Percentiles rank a stretch among this genome's conserved stretches.
phyloP scores from a whole-genome alignment of 2,329 filamentous ascomycete genomes.

The Beauveria medogensis region DNA sequence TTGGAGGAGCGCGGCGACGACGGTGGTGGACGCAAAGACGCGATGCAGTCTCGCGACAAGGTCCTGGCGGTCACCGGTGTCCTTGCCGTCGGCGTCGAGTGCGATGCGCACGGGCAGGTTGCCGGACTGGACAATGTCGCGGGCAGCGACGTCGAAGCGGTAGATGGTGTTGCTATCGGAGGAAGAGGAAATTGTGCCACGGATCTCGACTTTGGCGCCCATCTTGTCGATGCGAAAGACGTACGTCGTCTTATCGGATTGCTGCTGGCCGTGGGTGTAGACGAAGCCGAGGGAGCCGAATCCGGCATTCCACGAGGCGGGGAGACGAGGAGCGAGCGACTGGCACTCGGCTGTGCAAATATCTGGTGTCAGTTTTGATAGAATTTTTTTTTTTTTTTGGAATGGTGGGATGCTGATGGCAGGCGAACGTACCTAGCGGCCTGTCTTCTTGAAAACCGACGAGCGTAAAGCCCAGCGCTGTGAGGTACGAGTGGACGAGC shows the following conservation, averaged over 20 bases:
- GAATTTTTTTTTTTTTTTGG: too few species aligned
- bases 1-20: slow-evolving; percentile 58
- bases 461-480: slow-evolving; percentile 70
- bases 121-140: slow-evolving; percentile 63
- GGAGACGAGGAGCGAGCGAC: slow-evolving; percentile 54
- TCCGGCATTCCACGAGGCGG: slow-evolving; percentile 70
- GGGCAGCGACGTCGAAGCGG: slow-evolving; percentile 61
- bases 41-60: slow-evolving; percentile 42
- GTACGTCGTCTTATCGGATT: slow-evolving; percentile 50
- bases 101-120: slow-evolving; percentile 49
- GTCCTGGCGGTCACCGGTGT: slow-evolving; percentile 34
- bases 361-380: too few species aligned
- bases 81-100: slow-evolving; percentile 28
- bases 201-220: slow-evolving; percentile 74
- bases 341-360: slow-evolving; percentile 36
- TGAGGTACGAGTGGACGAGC: slow-evolving; percentile 76
- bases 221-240: slow-evolving; percentile 75
- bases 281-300: slow-evolving; percentile 69
- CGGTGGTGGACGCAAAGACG: slow-evolving; percentile 65
- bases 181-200: slow-evolving; percentile 68
- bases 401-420: neutral
- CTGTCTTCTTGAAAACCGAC: slow-evolving; percentile 80
- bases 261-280: slow-evolving; percentile 78
- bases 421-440: slow-evolving; percentile 48
- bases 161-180: slow-evolving; percentile 61